Conservation (phyloP, 2,329 filamentous ascomycete species). For the Pseudomassariella vexata region DNA sequence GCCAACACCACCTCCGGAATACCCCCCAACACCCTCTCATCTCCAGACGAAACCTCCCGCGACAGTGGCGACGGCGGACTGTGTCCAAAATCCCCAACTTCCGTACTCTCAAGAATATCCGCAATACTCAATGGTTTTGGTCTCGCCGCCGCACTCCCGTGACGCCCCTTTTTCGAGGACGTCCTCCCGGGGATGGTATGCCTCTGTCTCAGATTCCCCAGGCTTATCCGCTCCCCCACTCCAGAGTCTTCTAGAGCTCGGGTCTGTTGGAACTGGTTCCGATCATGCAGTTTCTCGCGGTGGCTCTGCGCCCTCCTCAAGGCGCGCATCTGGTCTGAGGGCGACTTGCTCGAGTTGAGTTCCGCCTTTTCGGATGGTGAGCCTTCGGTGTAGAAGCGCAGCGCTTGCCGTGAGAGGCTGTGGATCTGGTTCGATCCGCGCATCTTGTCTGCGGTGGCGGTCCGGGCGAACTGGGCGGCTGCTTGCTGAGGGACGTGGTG, state of each 20-base stretch:
- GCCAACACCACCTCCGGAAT: too few relatives aligned
- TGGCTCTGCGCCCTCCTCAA: slow-evolving; percentile 32
- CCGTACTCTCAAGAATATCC: too few relatives aligned
- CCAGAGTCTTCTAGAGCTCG: slow-evolving; percentile 29
- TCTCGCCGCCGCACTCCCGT: too few relatives aligned
- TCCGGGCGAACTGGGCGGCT: slow-evolving; percentile 48
- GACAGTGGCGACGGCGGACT: too few relatives aligned
- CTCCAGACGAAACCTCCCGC: too few relatives aligned
- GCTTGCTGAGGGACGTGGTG: slow-evolving; percentile 49
- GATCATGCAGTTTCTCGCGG: slow-evolving; percentile 30
- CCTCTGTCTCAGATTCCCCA: slow-evolving; percentile 2
- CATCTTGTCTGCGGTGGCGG: slow-evolving; percentile 40
- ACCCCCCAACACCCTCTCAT: too few relatives aligned
- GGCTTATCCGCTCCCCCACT: slow-evolving; percentile 22
- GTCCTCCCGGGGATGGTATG: slow-evolving; percentile 7
- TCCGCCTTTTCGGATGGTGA: slow-evolving; percentile 17
- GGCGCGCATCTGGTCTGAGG: slow-evolving; percentile 28
- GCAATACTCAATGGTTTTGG: too few relatives aligned
- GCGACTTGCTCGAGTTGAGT: slow-evolving; percentile 21
- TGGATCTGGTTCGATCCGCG: slow-evolving; percentile 30
- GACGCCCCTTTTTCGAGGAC: too few relatives aligned
- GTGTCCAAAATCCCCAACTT: too few relatives aligned
- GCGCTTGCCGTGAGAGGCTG: slow-evolving; percentile 35
- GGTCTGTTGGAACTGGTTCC: slow-evolving; percentile 38
- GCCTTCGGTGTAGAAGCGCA: slow-evolving; percentile 34